Evolutionary conservation across 257 asterid genomes (phyloP), one percentile per base, ranked within the genome.

Genomic region (Scutellaria minor): DNA sequence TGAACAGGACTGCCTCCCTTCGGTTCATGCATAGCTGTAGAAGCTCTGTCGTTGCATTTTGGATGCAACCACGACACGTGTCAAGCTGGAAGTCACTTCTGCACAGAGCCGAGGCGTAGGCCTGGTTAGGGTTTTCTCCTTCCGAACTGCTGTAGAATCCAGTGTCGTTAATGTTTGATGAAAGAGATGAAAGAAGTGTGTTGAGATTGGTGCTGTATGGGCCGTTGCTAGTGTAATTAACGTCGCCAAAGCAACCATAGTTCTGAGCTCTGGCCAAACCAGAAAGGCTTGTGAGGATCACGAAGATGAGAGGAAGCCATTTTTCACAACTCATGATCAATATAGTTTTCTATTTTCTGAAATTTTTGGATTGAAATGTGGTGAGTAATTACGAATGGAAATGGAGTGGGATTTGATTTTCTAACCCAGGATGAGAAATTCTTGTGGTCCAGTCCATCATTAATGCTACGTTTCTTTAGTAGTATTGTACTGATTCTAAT

Each of bases 91-190:
- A 3, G 71, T 75, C 75, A 59, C 5, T 6, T 68, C 79, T 0
- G 75, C 79, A 75, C 51, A 75, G 79, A 0, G 66, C 79, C 1
- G 62, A 6, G 65, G 75, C 79, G 71, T 51, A 35, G 75, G 31
- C 75, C 12, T 2, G 12, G n/a, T 66, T 22, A 44, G 52, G 2
- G 67, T 0, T 45, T 1, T 58, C 55, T 0, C 74, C 79, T 6
- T 0, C 2, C 7, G 76, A 61, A 0, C 67, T 71, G 54, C 35
- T 69, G 80, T 27, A 45, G 57, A 69, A 76, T 9, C 80, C 80
- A 51, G n/a, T 6, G 66, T n/a, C 3, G 61, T 9, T 7, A 2
- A 70, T 53, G 53, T 52, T 62, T 31, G 72, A 13, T 54, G 76
- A 27, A 9, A 76, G 72, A 2, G 80, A 76, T 5, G 67, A 45